Conservation (phyloP, 2,329 filamentous ascomycete species). For the Rachicladosporium sp. region DNA sequence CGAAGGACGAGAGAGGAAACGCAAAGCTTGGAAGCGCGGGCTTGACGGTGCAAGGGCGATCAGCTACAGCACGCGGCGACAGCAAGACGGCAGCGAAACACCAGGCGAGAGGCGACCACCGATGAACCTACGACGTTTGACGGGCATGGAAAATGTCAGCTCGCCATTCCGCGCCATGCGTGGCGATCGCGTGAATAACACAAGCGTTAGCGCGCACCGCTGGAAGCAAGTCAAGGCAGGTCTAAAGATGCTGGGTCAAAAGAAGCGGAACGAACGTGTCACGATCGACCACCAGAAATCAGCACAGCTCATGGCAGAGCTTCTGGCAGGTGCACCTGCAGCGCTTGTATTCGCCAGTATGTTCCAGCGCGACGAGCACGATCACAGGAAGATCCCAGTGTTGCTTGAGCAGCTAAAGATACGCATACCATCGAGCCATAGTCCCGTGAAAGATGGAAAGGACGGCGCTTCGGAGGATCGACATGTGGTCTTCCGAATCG, state of each 20-base stretch:
- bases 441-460: conserved; percentile 27
- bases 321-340: conserved; percentile 83
- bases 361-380: conserved; percentile 94
- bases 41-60: conserved; percentile 35
- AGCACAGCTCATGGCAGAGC: conserved; percentile 87
- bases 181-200: conserved; percentile 33
- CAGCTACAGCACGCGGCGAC: conserved; percentile 28
- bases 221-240: conserved; percentile 92
- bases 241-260: conserved; percentile 61
- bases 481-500: conserved; percentile 80
- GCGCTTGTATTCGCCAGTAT: conserved; percentile 92
- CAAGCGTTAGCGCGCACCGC: conserved; percentile 53
- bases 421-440: conserved; percentile 65
- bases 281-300: conserved; percentile 90
- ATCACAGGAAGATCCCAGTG: conserved; percentile 87
- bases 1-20: conserved; percentile 37
- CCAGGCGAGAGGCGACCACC: conserved; percentile 27
- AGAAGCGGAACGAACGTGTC: conserved; percentile 72
- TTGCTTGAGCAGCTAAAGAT: conserved; percentile 90
- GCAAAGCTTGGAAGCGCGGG: conserved; percentile 34
- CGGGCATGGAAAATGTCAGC: conserved; percentile 29
- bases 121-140: conserved; percentile 34
- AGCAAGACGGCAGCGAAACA: conserved; percentile 17
- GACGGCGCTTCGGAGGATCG: conserved; percentile 48
- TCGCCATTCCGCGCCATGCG: conserved; percentile 31